A percentile compares a stretch with the other conserved stretches of the same genome.
These are phyloP conservation scores for Clavaria fumosa DNA, from an alignment of 768 basidiomycete genomes.

Conservation along the genomic window DNA sequence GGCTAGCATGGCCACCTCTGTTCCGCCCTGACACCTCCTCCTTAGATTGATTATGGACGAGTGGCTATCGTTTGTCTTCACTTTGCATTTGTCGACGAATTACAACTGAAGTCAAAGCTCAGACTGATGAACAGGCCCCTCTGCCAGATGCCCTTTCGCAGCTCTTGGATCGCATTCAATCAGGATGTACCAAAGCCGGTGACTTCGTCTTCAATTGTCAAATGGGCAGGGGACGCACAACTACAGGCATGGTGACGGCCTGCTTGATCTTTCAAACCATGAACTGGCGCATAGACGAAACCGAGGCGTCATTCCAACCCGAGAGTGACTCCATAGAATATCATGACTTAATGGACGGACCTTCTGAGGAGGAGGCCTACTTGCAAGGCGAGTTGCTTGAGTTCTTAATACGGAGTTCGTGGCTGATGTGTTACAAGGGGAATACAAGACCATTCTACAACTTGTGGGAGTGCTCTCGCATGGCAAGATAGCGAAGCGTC, in stretches of 20 bases:
- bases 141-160: conserved; percentile 75
- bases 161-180: conserved; percentile 58
- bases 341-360: conserved; percentile 65
- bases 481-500: conserved; percentile 82
- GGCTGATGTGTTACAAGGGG: conserved; percentile 36
- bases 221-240: conserved; percentile 85
- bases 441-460: conserved; percentile 93
- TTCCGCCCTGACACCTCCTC: conserved; percentile 1
- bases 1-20: conserved; percentile 1
- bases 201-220: conserved; percentile 95
- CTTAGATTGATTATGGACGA: conserved; percentile 72
- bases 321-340: conserved; percentile 22
- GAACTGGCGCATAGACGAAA: conserved; percentile 37
- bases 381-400: conserved; percentile 43
- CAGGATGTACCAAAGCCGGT: conserved; percentile 39
- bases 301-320: conserved; percentile 19
- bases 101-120: no score
- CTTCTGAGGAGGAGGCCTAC: conserved; percentile 80
- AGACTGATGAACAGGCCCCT: conserved; percentile 97
- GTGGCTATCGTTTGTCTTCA: conserved; percentile 62
- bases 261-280: conserved; percentile 68
- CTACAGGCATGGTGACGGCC: conserved; percentile 90
- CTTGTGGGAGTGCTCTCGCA: conserved; percentile 84
- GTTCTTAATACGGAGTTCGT: not conserved
- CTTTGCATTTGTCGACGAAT: not conserved